Evolutionary conservation across 352 stramenopile genomes (phyloP).

Genomic region (Pythium dissotocum): DNA sequence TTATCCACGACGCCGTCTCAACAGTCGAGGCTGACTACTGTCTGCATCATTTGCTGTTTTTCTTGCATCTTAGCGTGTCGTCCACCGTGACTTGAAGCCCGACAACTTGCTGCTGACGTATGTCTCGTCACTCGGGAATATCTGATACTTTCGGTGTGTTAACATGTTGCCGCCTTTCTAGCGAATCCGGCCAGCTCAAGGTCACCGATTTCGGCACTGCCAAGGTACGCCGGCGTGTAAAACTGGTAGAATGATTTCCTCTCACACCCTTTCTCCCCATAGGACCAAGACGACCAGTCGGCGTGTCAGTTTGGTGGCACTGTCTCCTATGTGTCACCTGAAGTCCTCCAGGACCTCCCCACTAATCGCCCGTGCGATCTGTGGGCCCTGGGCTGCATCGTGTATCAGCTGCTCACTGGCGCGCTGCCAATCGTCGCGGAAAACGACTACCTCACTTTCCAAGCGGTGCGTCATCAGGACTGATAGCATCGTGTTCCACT

Average conservation of each 20-base stretch:
- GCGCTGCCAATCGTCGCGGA: slow-evolving; percentile 85
- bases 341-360: slow-evolving; percentile 87
- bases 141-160: background rate
- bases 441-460: slow-evolving; percentile 91
- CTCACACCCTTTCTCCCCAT: background rate
- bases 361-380: slow-evolving; percentile 83
- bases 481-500: background rate
- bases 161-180: background rate
- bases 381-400: slow-evolving; percentile 90
- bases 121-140: background rate
- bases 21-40: background rate
- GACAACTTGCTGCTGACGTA: slow-evolving; percentile 89
- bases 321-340: slow-evolving; percentile 90
- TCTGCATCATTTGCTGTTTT: slow-evolving; percentile 6
- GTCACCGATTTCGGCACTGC: slow-evolving; percentile 90
- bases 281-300: slow-evolving; percentile 73
- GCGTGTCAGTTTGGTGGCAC: slow-evolving; percentile 86
- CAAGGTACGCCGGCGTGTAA: slow-evolving; percentile 40
- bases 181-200: slow-evolving; percentile 77
- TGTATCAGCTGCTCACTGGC: slow-evolving; percentile 89
- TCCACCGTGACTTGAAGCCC: slow-evolving; percentile 96
- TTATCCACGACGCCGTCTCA: background rate
- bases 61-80: slow-evolving; percentile 72
- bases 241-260: background rate
- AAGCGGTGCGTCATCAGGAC: slow-evolving; percentile 52